Evolutionary conservation across 2,329 filamentous ascomycete genomes (phyloP).

Genomic region (Calonectria honghensis): DNA sequence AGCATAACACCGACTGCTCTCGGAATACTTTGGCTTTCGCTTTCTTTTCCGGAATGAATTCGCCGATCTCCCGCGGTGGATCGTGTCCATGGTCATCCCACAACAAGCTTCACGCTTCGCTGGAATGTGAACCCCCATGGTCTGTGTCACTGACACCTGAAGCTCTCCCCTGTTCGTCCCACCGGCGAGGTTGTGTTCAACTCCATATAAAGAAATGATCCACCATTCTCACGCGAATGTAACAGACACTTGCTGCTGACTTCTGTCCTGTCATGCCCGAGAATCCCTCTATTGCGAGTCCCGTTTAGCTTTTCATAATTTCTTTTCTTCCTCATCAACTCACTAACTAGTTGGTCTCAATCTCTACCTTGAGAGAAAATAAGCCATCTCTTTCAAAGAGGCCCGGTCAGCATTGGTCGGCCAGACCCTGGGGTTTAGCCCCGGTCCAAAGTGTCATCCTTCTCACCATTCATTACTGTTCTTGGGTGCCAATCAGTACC

Average conservation of each 20-base stretch:
- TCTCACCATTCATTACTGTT: neutral
- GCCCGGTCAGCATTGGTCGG: neutral
- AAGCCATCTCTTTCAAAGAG: neutral
- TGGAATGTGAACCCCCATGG: conserved; percentile 1
- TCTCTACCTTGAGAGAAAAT: neutral
- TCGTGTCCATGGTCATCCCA: neutral
- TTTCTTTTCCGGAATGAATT: neutral
- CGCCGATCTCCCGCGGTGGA: conserved; percentile 18
- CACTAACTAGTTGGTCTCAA: neutral
- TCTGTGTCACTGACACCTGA: conserved; percentile 14
- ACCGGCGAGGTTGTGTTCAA: conserved; percentile 11
- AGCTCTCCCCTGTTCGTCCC: conserved; percentile 18
- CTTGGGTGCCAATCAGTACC: neutral
- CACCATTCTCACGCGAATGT: neutral
- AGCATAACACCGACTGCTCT: neutral
- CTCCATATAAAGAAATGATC: conserved; percentile 12
- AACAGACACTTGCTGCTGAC: neutral
- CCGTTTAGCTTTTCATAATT: neutral
- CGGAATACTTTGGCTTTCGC: neutral
- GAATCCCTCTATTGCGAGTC: neutral
- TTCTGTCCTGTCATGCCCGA: neutral
- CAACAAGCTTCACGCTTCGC: neutral
- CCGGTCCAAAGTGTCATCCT: neutral
- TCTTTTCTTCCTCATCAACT: neutral
- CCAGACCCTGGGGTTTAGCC: neutral